A percentile compares a stretch with the other conserved stretches of the same genome.
Conservation (phyloP, 495 filamentous ascomycete genomes). For the Trichocladium uniseriatum region DNA sequence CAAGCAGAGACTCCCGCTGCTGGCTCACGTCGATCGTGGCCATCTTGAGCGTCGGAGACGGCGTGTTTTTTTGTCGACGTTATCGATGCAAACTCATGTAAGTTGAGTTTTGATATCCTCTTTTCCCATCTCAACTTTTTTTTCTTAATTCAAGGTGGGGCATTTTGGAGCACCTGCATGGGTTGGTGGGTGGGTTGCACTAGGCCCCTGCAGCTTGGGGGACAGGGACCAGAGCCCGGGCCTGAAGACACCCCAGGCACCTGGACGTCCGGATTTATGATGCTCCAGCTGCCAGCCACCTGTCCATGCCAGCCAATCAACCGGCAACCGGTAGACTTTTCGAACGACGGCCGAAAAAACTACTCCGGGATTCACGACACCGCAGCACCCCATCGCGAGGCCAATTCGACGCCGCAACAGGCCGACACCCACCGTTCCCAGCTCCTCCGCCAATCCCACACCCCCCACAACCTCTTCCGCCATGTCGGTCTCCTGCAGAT, state of each 20-base stretch:
- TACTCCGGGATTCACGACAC: conserved; percentile 15
- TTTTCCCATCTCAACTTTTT: conserved; percentile 25
- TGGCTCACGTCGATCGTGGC: conserved; percentile 35
- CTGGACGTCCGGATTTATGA: conserved; percentile 9
- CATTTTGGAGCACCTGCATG: conserved; percentile 4
- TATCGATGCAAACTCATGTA: background rate
- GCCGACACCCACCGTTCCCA: background rate
- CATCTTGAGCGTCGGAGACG: conserved; percentile 27
- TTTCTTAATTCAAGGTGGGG: conserved; percentile 25
- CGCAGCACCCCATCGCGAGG: conserved; percentile 12
- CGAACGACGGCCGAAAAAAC: conserved; percentile 22
- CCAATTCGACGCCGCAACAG: conserved; percentile 5
- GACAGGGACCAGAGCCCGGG: conserved; percentile 1
- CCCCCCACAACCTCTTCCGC: background rate
- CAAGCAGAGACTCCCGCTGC: conserved; percentile 32
- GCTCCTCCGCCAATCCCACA: no score
- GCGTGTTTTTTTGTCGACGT: conserved; percentile 1
- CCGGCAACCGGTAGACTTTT: conserved; percentile 17
- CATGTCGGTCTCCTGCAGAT: conserved; percentile 53
- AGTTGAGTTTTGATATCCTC: conserved; percentile 1
- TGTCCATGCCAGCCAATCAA: conserved; percentile 17
- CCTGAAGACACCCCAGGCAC: no score
- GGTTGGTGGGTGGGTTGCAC: background rate
- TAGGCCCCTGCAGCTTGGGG: background rate
- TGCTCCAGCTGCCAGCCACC: conserved; percentile 12